Percentiles rank a stretch among this genome's conserved stretches.
phyloP scores from a whole-genome alignment of 2,329 filamentous ascomycete species.

The Ilyonectria mors-panacis region DNA sequence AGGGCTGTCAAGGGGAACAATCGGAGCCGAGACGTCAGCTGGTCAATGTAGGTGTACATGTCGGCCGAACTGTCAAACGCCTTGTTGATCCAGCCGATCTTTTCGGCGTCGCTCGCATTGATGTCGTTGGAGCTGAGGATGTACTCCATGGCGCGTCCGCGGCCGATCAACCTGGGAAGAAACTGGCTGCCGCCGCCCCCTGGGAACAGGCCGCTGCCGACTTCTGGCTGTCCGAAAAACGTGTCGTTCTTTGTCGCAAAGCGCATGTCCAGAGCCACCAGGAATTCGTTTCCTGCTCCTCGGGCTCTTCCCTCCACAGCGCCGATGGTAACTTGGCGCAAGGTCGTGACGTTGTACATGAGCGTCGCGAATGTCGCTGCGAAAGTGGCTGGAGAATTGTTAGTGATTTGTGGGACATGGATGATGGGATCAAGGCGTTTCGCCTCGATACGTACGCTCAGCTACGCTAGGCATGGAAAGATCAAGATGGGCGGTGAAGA shows the following conservation, averaged over 20 bases:
- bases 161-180: constrained; percentile 5
- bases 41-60: constrained; percentile 2
- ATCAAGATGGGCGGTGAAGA: constrained; percentile 11
- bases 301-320: constrained; percentile 16
- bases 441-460: background rate
- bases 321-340: constrained; percentile 16
- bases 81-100: constrained; percentile 19
- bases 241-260: constrained; percentile 13
- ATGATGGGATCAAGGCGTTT: too few species aligned
- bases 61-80: constrained; percentile 3
- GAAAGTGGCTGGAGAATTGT: background rate
- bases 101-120: background rate
- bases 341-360: constrained; percentile 10
- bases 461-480: background rate
- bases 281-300: constrained; percentile 15
- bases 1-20: constrained; percentile 6
- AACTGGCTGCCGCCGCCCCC: constrained; percentile 10
- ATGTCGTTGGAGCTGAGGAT: constrained; percentile 6
- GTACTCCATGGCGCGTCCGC: constrained; percentile 13
- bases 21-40: background rate
- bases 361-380: background rate
- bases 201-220: constrained; percentile 1
- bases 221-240: constrained; percentile 14
- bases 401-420: background rate
- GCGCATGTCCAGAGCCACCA: constrained; percentile 14